phyloP scores from a whole-genome alignment of 305 asterid genomes.

The Fraxinus greggii region DNA sequence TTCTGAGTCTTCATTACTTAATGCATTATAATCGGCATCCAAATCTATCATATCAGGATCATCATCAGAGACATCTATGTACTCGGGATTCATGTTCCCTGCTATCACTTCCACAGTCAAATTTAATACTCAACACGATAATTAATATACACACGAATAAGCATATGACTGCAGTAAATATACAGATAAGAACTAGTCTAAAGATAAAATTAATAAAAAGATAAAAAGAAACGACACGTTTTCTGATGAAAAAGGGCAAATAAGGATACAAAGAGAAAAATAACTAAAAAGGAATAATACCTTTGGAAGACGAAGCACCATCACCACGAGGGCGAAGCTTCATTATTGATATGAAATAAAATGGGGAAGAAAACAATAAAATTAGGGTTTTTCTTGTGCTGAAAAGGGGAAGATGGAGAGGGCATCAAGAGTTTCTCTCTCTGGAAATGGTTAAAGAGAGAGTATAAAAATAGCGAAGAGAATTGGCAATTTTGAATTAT shows the following conservation, averaged over 20 bases:
- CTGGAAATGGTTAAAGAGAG: neutral
- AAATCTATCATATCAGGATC: constrained; percentile 25
- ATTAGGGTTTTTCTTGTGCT: constrained; percentile 37
- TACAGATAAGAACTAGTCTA: neutral
- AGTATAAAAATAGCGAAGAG: neutral
- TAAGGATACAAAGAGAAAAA: neutral
- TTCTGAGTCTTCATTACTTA: constrained; percentile 39
- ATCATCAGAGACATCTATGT: constrained; percentile 45
- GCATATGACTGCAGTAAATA: neutral
- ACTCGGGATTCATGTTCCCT: constrained; percentile 42
- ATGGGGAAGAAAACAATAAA: neutral
- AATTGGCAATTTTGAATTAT: neutral
- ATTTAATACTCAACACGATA: neutral
- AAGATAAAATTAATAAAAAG: neutral
- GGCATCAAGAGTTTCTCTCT: neutral
- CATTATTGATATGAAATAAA: constrained; percentile 32
- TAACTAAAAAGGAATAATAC: constrained; percentile 13
- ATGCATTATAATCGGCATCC: constrained; percentile 45
- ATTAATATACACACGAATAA: neutral
- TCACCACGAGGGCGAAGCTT: constrained; percentile 52
- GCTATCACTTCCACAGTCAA: constrained; percentile 23
- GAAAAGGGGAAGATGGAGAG: neutral
- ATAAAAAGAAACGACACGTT: neutral
- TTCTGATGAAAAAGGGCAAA: neutral
- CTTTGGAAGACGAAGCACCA: constrained; percentile 45